Base-by-base conservation (phyloP, 768 basidiomycete species). In the Auricularia auricula-judae region DNA sequence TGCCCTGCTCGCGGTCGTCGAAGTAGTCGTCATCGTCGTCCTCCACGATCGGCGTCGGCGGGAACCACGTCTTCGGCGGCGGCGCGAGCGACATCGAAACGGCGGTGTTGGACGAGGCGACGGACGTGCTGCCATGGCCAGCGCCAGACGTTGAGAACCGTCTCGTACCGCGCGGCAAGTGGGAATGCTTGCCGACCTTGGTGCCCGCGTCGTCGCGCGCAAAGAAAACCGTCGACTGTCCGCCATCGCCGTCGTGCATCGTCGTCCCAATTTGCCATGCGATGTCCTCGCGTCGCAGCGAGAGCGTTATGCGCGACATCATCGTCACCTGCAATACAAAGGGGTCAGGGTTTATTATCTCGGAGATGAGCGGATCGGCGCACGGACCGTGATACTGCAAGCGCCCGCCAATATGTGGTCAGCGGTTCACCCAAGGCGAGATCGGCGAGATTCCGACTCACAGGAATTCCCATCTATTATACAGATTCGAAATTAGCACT, bases 241-340 rank as follows among this genome's bases (percentile, higher is more conserved):
- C 47, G 47, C 21, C 47, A 4, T 10, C 16, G 10, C 10, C 47
- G 47, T 16, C 47, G 14, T 5, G 11, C 47, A 51, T 51, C 11
- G 56, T 59, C 10, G 56, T 59, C 23, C 56, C 56, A 18, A 59
- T 59, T 14, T 35, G 23, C 56, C 56, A 59, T 7, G 56, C 56
- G 29, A 35, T 35, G 34, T 59, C 56, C 18, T 59, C 56, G 56
- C 56, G 56, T 1, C 56, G 56, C 23, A 59, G 56, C 5, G 56
- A 59, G 16, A 87, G 77, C 2, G 86, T 86, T 60, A 87, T 86
- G 10, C 86, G 80, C 3, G 84, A 86, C 80, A 86, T 85, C 83
- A 86, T 87, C 0, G 84, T 77, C 10, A 87, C 83, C 74, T 82
- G 69, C 36, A 70, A n/a, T 12, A 5, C 5, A 29, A 11, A 29